Conservation (phyloP, 768 basidiomycete genomes). For the Lentinula boryana region DNA sequence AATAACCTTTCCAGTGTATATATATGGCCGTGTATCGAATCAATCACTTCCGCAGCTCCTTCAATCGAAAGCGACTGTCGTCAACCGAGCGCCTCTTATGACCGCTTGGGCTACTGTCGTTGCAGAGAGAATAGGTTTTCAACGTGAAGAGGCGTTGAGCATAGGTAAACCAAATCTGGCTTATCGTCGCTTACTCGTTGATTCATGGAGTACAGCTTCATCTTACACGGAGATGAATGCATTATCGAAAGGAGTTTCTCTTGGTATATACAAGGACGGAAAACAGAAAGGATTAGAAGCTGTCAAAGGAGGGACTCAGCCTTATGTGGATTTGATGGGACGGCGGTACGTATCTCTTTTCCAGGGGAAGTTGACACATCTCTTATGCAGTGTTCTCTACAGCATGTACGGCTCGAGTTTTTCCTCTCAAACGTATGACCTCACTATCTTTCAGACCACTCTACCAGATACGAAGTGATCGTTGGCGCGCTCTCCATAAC, state of each 20-base stretch:
- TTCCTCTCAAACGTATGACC: background rate
- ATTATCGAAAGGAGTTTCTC: slow-evolving; percentile 72
- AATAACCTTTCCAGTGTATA: slow-evolving; percentile 8
- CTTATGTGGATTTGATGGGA: slow-evolving; percentile 84
- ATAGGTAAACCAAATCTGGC: slow-evolving; percentile 52
- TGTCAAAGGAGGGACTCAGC: slow-evolving; percentile 55
- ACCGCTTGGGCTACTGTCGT: slow-evolving; percentile 89
- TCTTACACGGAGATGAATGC: slow-evolving; percentile 95
- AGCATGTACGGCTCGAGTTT: background rate
- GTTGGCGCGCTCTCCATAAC: slow-evolving; percentile 81
- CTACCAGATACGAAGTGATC: slow-evolving; percentile 57
- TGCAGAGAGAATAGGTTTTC: slow-evolving; percentile 81
- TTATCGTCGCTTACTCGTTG: background rate
- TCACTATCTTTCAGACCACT: slow-evolving; percentile 52
- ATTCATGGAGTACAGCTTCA: slow-evolving; percentile 47
- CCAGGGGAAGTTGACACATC: background rate
- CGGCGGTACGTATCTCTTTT: slow-evolving; percentile 36
- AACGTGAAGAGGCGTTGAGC: slow-evolving; percentile 83
- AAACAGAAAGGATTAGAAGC: slow-evolving; percentile 53
- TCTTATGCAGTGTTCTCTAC: background rate
- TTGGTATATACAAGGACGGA: slow-evolving; percentile 66
- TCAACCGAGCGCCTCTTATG: slow-evolving; percentile 94
- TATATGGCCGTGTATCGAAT: background rate
- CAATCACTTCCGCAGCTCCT: slow-evolving; percentile 40
- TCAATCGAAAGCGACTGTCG: slow-evolving; percentile 50